Percentiles rank a stretch among this genome's conserved stretches.
These are phyloP conservation scores for Pseudozyma tsukubaensis DNA, from an alignment of 1,284 basidiomycete genomes.

Conservation along the genomic window DNA sequence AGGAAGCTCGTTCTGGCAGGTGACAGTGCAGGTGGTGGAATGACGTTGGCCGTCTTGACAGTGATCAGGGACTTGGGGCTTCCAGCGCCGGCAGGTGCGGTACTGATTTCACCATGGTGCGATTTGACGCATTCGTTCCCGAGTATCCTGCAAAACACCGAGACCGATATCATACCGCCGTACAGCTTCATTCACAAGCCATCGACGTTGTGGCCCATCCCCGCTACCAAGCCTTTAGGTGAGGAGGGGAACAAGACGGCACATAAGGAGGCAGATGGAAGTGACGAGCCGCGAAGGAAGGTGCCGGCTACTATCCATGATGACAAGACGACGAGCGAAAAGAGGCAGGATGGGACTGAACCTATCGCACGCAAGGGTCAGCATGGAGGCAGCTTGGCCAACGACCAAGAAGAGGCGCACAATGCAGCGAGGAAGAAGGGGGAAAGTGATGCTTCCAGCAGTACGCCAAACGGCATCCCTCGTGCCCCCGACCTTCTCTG, in stretches of 20 bases:
- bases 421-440: background rate
- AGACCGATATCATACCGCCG: slow-evolving; percentile 76
- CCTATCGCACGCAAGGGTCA: slow-evolving; percentile 31
- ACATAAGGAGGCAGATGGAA: background rate
- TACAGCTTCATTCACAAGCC: slow-evolving; percentile 68
- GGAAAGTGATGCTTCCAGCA: too few relatives aligned
- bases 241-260: slow-evolving; percentile 7
- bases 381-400: slow-evolving; percentile 18
- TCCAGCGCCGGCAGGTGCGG: slow-evolving; percentile 77
- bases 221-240: slow-evolving; percentile 24
- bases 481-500: slow-evolving; percentile 47
- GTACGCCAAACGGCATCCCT: slow-evolving; percentile 24
- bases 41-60: slow-evolving; percentile 85
- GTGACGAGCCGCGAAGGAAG: slow-evolving; percentile 21
- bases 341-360: slow-evolving; percentile 5
- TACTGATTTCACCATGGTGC: slow-evolving; percentile 75
- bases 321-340: background rate
- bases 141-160: slow-evolving; percentile 84
- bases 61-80: slow-evolving; percentile 88
- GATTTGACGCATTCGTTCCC: slow-evolving; percentile 95
- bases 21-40: slow-evolving; percentile 92
- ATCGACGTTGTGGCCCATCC: slow-evolving; percentile 65
- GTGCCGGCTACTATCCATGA: slow-evolving; percentile 36
- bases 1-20: slow-evolving; percentile 83
- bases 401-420: background rate